Evolutionary conservation across 805 yeast species (phyloP).

Genomic region (Yarrowia alimentaria): DNA sequence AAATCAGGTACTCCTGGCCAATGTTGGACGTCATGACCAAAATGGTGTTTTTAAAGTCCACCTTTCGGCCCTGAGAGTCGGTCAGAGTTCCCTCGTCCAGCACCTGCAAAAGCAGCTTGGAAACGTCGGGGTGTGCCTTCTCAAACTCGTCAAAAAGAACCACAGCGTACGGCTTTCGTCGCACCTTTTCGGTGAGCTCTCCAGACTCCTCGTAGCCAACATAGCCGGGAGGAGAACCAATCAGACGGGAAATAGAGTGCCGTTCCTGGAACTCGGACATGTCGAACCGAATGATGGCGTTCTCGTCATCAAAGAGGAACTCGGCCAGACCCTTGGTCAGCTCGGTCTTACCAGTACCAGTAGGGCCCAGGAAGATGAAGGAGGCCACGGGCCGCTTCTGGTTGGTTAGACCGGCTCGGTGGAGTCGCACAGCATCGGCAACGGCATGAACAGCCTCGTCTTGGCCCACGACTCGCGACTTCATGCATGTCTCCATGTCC

Average conservation of each 20-base stretch:
- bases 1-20: conserved; percentile 83
- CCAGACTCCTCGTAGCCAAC: conserved; percentile 94
- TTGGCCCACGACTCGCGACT: conserved; percentile 85
- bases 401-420: conserved; percentile 93
- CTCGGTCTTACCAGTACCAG: conserved; percentile 98
- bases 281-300: conserved; percentile 85
- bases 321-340: conserved; percentile 89
- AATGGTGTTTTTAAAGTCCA: conserved; percentile 91
- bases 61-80: conserved; percentile 90
- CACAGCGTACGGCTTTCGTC: conserved; percentile 92
- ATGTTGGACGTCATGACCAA: conserved; percentile 96
- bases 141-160: conserved; percentile 94
- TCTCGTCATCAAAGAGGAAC: conserved; percentile 84
- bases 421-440: conserved; percentile 91
- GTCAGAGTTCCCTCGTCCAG: conserved; percentile 93
- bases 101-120: conserved; percentile 85
- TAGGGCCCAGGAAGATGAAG: conserved; percentile 95
- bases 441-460: conserved; percentile 90
- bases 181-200: conserved; percentile 92
- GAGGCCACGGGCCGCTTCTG: conserved; percentile 95
- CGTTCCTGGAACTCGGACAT: conserved; percentile 98
- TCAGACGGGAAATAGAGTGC: conserved; percentile 82
- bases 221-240: conserved; percentile 98
- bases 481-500: conserved; percentile 79
- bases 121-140: conserved; percentile 94